These are phyloP conservation scores for Eleusine coracana DNA, from an alignment of 176 grass and related monocot genomes.

Conservation along the genomic window DNA sequence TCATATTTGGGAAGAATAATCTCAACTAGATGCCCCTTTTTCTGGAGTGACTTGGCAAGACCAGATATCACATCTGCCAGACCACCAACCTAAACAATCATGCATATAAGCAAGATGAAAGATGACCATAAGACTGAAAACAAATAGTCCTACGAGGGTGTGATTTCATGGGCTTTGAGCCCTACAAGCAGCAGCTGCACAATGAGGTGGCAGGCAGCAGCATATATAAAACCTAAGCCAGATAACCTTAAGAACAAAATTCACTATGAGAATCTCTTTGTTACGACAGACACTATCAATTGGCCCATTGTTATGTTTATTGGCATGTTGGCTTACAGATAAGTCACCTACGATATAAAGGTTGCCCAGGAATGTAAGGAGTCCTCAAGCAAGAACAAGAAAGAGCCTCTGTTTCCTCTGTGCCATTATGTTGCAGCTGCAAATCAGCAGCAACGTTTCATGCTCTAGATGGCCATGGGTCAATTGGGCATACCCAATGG, in stretches of 20 bases:
- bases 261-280: not conserved
- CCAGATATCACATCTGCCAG: slow-evolving; percentile 95
- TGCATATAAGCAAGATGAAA: slow-evolving; percentile 30
- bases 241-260: not conserved
- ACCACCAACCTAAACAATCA: slow-evolving; percentile 80
- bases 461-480: too few species aligned
- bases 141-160: not conserved
- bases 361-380: not conserved
- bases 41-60: slow-evolving; percentile 85
- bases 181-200: not conserved
- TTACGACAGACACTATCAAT: not conserved
- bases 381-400: too few species aligned
- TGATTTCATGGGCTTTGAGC: not conserved
- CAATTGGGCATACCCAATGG: too few species aligned
- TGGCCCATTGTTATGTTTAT: not conserved
- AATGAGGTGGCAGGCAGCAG: not conserved
- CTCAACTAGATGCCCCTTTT: slow-evolving; percentile 83
- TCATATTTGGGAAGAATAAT: slow-evolving; percentile 97
- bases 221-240: not conserved
- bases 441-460: not conserved
- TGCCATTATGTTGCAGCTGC: too few species aligned
- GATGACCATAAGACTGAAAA: slow-evolving; percentile 22
- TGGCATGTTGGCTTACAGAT: not conserved
- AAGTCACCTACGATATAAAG: not conserved
- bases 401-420: too few species aligned